phyloP scores from a whole-genome alignment of 75 land plant genomes.

The Chamaecyparis obtusa region DNA sequence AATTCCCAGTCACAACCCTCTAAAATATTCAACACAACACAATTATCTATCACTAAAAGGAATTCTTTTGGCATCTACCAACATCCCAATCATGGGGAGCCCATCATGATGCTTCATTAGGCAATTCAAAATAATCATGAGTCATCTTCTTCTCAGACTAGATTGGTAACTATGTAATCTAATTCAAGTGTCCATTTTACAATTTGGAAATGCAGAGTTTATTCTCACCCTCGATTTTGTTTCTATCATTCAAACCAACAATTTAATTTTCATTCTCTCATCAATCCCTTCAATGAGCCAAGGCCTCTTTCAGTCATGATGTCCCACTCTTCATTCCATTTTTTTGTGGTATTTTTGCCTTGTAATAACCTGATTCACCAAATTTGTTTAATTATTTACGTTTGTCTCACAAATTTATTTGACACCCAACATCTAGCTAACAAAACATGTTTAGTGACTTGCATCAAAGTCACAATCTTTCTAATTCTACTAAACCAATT shows the following conservation, averaged over 20 bases:
- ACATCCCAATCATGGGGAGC: not conserved
- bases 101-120: not conserved
- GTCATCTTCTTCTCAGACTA: not conserved
- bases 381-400: too few relatives aligned
- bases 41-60: not conserved
- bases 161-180: too few relatives aligned
- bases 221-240: not conserved
- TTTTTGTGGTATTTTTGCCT: too few relatives aligned
- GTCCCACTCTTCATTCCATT: not conserved
- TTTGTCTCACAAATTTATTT: too few relatives aligned
- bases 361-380: too few relatives aligned
- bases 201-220: not conserved
- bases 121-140: not conserved
- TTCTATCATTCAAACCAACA: not conserved
- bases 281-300: not conserved
- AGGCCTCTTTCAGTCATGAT: not conserved
- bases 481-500: too few relatives aligned
- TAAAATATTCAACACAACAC: not conserved
- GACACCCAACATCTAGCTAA: too few relatives aligned
- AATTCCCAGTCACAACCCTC: not conserved
- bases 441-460: too few relatives aligned
- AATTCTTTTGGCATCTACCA: not conserved
- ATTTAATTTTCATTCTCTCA: not conserved
- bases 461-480: too few relatives aligned
- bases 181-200: not conserved